These are phyloP conservation scores for Nannochloropsis salina DNA, from an alignment of 108 stramenopile genomes.

Conservation along the genomic window DNA sequence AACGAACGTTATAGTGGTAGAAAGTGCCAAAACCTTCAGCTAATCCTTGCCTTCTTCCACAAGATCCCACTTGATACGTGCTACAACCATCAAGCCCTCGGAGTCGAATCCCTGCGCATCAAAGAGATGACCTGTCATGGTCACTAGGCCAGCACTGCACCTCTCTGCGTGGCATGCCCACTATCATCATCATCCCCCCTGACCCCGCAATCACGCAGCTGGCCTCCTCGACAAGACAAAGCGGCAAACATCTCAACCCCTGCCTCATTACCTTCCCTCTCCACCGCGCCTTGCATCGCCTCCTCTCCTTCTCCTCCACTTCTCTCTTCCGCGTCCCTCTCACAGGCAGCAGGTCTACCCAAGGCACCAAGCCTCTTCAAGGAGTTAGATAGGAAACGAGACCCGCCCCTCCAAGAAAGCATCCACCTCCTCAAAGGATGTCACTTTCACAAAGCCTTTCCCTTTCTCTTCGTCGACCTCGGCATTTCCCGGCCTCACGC, in stretches of 20 bases:
- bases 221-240: too few species aligned
- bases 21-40: too few species aligned
- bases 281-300: neutral
- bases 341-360: neutral
- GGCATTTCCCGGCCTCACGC: conserved; percentile 78
- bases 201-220: too few species aligned
- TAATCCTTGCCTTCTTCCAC: too few species aligned
- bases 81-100: too few species aligned
- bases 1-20: too few species aligned
- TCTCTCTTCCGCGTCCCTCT: neutral
- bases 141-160: too few species aligned
- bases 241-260: neutral
- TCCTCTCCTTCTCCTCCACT: neutral
- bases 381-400: neutral
- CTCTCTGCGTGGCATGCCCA: too few species aligned
- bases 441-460: neutral
- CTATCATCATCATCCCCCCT: too few species aligned
- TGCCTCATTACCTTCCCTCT: neutral
- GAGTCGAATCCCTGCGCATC: too few species aligned
- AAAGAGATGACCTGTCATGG: too few species aligned
- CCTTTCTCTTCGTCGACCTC: conserved; percentile 47
- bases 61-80: too few species aligned
- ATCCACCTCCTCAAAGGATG: neutral
- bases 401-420: neutral
- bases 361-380: neutral